Evolutionary conservation across 2,329 filamentous ascomycete species (phyloP).

Genomic region (Coniochaeta ligniaria): DNA sequence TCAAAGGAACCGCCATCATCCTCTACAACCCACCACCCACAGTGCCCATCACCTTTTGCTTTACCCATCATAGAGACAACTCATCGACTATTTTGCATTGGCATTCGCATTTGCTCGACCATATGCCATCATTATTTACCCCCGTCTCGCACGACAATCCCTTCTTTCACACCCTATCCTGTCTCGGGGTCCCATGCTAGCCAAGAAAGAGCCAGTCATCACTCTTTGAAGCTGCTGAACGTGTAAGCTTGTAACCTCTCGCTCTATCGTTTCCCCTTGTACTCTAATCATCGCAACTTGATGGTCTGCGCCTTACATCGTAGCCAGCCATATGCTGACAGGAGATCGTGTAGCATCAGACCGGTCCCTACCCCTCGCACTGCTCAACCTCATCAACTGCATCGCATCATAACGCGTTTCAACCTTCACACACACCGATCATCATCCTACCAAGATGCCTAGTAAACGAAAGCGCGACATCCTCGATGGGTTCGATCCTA

Average conservation of each 20-base stretch:
- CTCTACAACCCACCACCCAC: not conserved
- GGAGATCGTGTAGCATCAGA: not conserved
- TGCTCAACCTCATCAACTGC: not conserved
- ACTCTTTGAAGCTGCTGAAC: not conserved
- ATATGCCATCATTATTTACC: not conserved
- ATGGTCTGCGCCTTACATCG: not conserved
- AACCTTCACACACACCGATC: not conserved
- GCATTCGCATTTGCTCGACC: not conserved
- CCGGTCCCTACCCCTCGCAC: not conserved
- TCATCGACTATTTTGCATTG: not conserved
- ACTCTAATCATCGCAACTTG: not conserved
- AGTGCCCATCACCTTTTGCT: not conserved
- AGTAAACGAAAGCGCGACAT: constrained; percentile 49
- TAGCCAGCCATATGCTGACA: not conserved
- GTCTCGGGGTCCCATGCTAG: not conserved
- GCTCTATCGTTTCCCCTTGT: not conserved
- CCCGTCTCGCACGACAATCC: not conserved
- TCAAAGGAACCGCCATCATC: not conserved
- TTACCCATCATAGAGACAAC: not conserved
- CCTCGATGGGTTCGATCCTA: constrained; percentile 55
- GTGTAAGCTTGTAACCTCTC: not conserved
- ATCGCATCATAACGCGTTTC: not conserved
- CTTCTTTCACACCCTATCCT: not conserved
- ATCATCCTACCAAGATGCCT: constrained; percentile 25
- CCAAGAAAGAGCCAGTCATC: not conserved